These are phyloP conservation scores for Trifolium fragiferum DNA, from an alignment of 306 rosid species.

Conservation along the genomic window DNA sequence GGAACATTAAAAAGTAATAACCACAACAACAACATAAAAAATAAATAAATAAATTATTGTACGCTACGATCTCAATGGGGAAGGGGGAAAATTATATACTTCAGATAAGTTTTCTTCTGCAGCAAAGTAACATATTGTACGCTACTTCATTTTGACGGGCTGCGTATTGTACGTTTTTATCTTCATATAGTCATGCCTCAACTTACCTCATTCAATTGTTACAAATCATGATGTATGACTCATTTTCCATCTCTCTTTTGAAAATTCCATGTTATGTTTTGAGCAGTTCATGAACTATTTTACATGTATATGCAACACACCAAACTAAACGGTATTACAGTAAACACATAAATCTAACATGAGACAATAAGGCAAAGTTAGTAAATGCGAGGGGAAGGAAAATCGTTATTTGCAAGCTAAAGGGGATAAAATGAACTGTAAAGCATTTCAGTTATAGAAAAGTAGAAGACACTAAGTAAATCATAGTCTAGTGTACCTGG, in stretches of 20 bases:
- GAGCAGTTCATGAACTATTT: background rate
- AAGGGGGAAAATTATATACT: background rate
- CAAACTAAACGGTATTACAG: background rate
- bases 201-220: slow-evolving; percentile 31
- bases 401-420: slow-evolving; percentile 2
- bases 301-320: slow-evolving; percentile 1
- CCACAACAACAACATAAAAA: background rate
- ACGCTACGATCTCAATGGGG: slow-evolving; percentile 1
- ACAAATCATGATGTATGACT: background rate
- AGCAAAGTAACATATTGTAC: slow-evolving; percentile 23
- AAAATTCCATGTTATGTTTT: background rate
- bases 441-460: slow-evolving; percentile 4
- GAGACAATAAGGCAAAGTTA: slow-evolving; percentile 10
- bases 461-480: slow-evolving; percentile 2
- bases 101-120: slow-evolving; percentile 10
- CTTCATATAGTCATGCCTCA: slow-evolving; percentile 18
- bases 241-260: slow-evolving; percentile 20
- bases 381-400: slow-evolving; percentile 4
- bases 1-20: slow-evolving; percentile 1
- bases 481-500: slow-evolving; percentile 59
- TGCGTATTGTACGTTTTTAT: slow-evolving; percentile 1
- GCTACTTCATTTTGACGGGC: no score
- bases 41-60: no score
- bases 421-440: slow-evolving; percentile 12
- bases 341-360: slow-evolving; percentile 25